Evolutionary conservation across 2,329 filamentous ascomycete species (phyloP).

Genomic region (Gaeumannomyces tritici): DNA sequence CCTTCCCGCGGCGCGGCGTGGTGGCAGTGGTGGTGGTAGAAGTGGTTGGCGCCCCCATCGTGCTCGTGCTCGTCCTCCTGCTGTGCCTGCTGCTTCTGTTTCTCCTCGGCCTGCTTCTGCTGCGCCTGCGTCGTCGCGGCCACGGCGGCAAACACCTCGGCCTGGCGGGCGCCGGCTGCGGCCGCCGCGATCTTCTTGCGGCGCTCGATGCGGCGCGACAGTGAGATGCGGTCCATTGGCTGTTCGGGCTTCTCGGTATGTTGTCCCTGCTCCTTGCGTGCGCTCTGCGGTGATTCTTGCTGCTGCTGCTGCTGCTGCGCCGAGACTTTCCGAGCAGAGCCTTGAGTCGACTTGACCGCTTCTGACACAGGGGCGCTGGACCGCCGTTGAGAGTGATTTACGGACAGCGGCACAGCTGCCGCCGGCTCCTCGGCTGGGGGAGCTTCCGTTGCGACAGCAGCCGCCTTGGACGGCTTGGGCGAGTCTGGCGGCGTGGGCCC

Average conservation of each 20-base stretch:
- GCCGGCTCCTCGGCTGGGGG: background rate
- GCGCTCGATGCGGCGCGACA: constrained; percentile 3
- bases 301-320: background rate
- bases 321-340: background rate
- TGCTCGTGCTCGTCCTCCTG: background rate
- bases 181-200: constrained; percentile 2
- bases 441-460: background rate
- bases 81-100: background rate
- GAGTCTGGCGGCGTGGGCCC: constrained; percentile 2
- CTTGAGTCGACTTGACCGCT: background rate
- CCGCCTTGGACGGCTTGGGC: background rate
- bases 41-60: background rate
- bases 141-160: constrained; percentile 1
- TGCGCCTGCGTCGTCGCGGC: background rate
- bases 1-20: background rate
- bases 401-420: too few species aligned
- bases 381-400: background rate
- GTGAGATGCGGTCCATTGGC: constrained; percentile 3
- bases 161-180: constrained; percentile 1
- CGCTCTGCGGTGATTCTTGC: background rate
- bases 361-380: background rate
- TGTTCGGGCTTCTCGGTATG: background rate
- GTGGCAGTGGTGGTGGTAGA: background rate
- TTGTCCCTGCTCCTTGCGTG: background rate
- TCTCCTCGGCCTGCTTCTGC: background rate